Evolutionary conservation across 306 rosid species (phyloP), one percentile per base, ranked within the genome.

Genomic region (Gastrolobium villosum): DNA sequence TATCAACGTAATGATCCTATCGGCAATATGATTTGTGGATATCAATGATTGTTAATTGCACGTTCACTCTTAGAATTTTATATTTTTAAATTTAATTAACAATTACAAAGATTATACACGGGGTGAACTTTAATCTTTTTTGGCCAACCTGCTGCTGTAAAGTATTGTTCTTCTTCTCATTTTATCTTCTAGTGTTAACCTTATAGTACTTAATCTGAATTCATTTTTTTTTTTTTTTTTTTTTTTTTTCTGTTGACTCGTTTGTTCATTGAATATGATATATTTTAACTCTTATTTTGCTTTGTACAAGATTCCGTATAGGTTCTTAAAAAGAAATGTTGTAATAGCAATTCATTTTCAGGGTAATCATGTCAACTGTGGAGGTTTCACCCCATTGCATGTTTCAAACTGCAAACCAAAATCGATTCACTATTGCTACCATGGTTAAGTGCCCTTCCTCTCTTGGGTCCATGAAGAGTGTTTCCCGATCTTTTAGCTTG

Each of bases 401-500:
- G 86, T 10, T 87, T 52, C 90, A 76, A 70, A 44, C 55, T 14
- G 60, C 81, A 30, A 81, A 56, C 65, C 83, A 28, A 68, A 81
- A 48, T 39, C 79, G 30, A 45, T 39, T 74, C 54, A 46, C 66
- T 43, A 43, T 78, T 81, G 62, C 89, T 35, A 64, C 83, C 68
- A 41, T 50, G 6, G 68, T 85, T 50, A 89, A 87, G 76, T 75
- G 76, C 64, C 88, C 94, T 71, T 61, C 85, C 34, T 71, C 93
- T 3, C 36, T 88, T 28, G 85, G 87, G 66, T 88, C 90, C n/a
- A 79, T 75, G 55, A 89, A 67, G 86, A 81, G 77, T 31, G 65
- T 84, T 55, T 87, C 87, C 26, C 79, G 76, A 72, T 74, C 89
- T 13, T 83, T 88, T 52, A 89, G 93, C 83, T 56, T 91, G 91